Conservation (phyloP, 139 green algal species). For the Trebouxia sp. region DNA sequence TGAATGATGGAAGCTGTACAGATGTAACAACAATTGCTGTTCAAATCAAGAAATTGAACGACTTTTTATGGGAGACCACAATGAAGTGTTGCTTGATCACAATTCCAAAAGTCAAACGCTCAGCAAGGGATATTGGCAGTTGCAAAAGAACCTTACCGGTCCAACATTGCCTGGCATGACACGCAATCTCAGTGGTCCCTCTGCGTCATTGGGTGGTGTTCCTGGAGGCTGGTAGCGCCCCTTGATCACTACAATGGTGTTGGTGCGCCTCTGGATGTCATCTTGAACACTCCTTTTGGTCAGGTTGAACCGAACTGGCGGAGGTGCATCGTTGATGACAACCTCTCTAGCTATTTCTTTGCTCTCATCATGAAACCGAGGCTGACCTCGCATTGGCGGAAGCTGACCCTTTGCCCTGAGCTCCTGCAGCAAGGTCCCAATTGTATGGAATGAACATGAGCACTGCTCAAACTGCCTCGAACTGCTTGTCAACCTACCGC, state of each 20-base stretch:
- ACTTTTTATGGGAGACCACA: too few relatives aligned
- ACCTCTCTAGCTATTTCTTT: slow-evolving; percentile 45
- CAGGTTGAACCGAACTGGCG: slow-evolving; percentile 45
- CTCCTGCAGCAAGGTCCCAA: background rate
- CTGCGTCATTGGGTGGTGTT: slow-evolving; percentile 27
- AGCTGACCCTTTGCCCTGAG: slow-evolving; percentile 25
- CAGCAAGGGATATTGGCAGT: too few relatives aligned
- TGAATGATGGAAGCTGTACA: background rate
- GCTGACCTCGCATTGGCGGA: background rate
- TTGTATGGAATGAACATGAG: background rate
- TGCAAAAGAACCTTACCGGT: too few relatives aligned
- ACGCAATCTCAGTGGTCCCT: slow-evolving; percentile 52
- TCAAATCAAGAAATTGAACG: too few relatives aligned
- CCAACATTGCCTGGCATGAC: slow-evolving; percentile 41
- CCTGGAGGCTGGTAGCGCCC: slow-evolving; percentile 56
- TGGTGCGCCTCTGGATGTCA: slow-evolving; percentile 52
- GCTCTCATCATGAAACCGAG: slow-evolving; percentile 6
- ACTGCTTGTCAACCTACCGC: slow-evolving; percentile 19
- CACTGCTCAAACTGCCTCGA: too few relatives aligned
- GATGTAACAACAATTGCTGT: too few relatives aligned
- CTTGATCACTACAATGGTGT: slow-evolving; percentile 46
- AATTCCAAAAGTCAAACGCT: too few relatives aligned
- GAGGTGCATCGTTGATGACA: slow-evolving; percentile 55
- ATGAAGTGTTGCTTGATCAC: too few relatives aligned
- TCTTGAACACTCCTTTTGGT: slow-evolving; percentile 52